A percentile compares a stretch with the other conserved stretches of the same genome.
phyloP scores from a whole-genome alignment of 2,329 filamentous ascomycete species.

The Fusarium algeriense region DNA sequence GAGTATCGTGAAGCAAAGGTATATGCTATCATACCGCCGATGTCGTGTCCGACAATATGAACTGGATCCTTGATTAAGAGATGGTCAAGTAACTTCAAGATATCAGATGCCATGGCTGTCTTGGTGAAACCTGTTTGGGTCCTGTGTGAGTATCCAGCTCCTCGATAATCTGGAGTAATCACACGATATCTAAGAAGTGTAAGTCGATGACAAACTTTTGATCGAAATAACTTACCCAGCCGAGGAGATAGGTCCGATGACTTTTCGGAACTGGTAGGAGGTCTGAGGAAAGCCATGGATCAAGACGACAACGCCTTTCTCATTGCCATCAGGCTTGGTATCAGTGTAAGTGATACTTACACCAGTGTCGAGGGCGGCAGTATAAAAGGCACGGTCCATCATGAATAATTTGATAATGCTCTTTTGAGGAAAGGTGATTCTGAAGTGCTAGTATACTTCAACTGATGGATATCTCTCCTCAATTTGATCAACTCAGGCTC shows the following conservation, averaged over 20 bases:
- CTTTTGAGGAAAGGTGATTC: too few relatives aligned
- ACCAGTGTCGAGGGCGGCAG: constrained; percentile 5
- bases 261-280: constrained; percentile 26
- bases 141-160: constrained; percentile 18
- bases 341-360: constrained; percentile 23
- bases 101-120: constrained; percentile 24
- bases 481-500: neutral
- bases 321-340: neutral
- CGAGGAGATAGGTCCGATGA: constrained; percentile 3
- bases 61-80: constrained; percentile 13
- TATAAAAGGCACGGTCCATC: constrained; percentile 18
- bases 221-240: neutral
- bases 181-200: constrained; percentile 3
- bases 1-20: constrained; percentile 13
- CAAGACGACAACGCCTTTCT: constrained; percentile 19
- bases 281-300: constrained; percentile 27
- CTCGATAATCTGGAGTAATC: constrained; percentile 19
- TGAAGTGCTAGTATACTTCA: too few relatives aligned
- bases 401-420: neutral
- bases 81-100: neutral
- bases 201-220: neutral
- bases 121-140: constrained; percentile 22
- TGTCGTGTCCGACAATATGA: constrained; percentile 19
- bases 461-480: neutral
- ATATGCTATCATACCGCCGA: constrained; percentile 31